phyloP scores from a whole-genome alignment of 2,329 filamentous ascomycete genomes.

The Aureobasidium mangrovei region DNA sequence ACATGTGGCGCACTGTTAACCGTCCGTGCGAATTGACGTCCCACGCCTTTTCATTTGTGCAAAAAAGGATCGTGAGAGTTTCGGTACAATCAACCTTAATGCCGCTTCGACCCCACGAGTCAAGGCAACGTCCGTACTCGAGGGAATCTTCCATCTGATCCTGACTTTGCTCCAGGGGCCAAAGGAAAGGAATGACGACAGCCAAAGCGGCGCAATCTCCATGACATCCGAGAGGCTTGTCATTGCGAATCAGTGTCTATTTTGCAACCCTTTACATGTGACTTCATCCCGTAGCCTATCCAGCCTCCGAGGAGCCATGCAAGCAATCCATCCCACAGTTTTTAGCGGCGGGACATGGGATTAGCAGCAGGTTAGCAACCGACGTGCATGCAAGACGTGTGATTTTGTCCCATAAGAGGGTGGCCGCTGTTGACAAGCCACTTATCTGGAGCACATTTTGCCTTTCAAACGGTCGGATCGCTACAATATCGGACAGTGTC shows the following conservation, averaged over 20 bases:
- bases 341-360: background rate
- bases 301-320: background rate
- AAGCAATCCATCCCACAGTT: background rate
- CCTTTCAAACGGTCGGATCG: background rate
- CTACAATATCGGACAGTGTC: constrained; percentile 2
- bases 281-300: background rate
- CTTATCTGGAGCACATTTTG: background rate
- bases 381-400: background rate
- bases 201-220: background rate
- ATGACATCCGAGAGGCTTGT: background rate
- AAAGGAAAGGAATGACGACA: constrained; percentile 7
- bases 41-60: constrained; percentile 6
- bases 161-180: background rate
- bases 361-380: background rate
- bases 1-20: constrained; percentile 6
- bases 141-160: background rate
- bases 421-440: background rate
- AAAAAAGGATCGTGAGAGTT: constrained; percentile 6
- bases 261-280: background rate
- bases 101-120: constrained; percentile 2
- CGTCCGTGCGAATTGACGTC: constrained; percentile 7
- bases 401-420: background rate
- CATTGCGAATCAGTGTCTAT: background rate
- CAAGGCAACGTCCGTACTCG: background rate
- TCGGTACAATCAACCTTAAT: constrained; percentile 13